These are phyloP conservation scores for Ogataea corticis DNA, from an alignment of 805 yeast species.

Conservation along the genomic window DNA sequence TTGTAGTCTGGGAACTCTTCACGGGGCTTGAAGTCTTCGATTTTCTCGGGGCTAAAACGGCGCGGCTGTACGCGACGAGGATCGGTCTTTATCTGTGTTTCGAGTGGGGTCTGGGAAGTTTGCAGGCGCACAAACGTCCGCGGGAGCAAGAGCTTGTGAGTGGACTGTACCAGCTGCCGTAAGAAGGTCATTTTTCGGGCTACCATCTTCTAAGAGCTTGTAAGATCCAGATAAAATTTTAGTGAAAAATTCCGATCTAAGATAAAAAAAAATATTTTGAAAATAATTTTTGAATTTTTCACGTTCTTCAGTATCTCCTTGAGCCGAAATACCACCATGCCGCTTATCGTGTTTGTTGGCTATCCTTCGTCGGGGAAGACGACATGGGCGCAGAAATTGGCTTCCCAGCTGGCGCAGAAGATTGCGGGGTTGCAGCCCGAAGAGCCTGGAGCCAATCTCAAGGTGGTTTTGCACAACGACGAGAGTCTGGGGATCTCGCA, in stretches of 20 bases:
- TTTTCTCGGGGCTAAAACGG: no score
- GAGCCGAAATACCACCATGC: constrained; percentile 52
- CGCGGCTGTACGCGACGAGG: no score
- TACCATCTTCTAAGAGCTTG: no score
- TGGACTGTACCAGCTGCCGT: no score
- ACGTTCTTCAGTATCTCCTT: background rate
- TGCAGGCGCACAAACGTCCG: background rate
- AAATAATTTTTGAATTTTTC: background rate
- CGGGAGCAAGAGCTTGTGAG: no score
- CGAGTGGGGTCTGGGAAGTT: background rate
- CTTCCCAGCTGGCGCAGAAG: constrained; percentile 44
- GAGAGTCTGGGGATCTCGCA: constrained; percentile 73
- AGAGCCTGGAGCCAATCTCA: constrained; percentile 54
- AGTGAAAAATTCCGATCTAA: no score
- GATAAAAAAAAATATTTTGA: background rate
- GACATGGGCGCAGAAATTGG: constrained; percentile 62
- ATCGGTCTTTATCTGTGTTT: no score
- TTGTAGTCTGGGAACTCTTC: constrained; percentile 70
- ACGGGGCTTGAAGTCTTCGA: constrained; percentile 59
- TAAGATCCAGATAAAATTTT: background rate
- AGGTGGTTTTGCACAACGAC: constrained; percentile 73
- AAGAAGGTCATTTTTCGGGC: no score
- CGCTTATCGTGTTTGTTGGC: constrained; percentile 80
- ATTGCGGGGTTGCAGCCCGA: constrained; percentile 41
- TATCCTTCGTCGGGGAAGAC: constrained; percentile 86